phyloP scores from a whole-genome alignment of 306 rosid species.

The Sicyos edulis region DNA sequence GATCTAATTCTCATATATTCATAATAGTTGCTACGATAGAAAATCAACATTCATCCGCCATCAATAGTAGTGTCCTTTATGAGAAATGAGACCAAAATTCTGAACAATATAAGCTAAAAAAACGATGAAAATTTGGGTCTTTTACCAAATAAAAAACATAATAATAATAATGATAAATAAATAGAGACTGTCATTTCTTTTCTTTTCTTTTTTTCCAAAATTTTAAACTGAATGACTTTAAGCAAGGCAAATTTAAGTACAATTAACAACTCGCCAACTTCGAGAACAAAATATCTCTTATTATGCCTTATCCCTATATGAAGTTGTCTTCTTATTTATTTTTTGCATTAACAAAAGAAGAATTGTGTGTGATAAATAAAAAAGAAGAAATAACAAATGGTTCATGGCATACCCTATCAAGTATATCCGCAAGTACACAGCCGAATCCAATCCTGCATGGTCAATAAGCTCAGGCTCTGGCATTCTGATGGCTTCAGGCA shows the following conservation, averaged over 20 bases:
- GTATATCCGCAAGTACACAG: slow-evolving; percentile 86
- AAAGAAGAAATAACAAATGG: background rate
- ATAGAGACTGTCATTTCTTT: background rate
- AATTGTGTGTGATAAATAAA: background rate
- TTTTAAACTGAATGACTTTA: background rate
- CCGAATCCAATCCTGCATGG: slow-evolving; percentile 30
- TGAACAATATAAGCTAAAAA: background rate
- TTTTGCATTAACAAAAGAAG: background rate
- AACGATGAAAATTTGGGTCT: too few species aligned
- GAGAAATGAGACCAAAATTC: too few species aligned
- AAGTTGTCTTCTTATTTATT: too few species aligned
- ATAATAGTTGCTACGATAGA: background rate
- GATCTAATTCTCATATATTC: background rate
- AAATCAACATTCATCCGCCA: background rate
- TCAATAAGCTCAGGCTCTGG: slow-evolving; percentile 95
- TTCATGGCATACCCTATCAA: slow-evolving; percentile 62
- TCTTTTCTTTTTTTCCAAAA: background rate
- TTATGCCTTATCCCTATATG: background rate
- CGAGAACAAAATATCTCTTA: background rate
- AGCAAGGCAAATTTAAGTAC: background rate
- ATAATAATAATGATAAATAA: too few species aligned
- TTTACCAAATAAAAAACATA: too few species aligned
- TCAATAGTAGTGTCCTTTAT: background rate
- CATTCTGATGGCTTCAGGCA: slow-evolving; percentile 90
- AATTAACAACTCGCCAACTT: background rate